Evolutionary conservation across 202 grass and related monocot species (phyloP).

Genomic region (Schoenoplectus triqueter): DNA sequence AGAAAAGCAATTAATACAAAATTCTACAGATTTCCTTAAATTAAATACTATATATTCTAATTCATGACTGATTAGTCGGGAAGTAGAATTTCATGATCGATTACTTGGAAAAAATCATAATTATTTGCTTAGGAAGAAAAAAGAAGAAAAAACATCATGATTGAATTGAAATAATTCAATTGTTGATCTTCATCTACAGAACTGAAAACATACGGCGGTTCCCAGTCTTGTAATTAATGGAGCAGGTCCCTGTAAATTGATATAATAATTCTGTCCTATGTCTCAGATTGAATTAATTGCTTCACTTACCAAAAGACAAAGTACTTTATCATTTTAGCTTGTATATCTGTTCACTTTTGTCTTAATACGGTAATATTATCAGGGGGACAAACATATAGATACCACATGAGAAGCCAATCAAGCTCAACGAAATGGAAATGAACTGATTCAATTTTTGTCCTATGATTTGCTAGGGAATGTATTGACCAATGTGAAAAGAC

Average conservation of each 20-base stretch:
- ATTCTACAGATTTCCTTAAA: too few relatives aligned
- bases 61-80: too few relatives aligned
- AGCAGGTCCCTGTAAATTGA: neutral
- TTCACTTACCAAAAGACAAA: neutral
- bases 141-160: neutral
- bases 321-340: neutral
- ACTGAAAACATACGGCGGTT: neutral
- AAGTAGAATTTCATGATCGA: too few relatives aligned
- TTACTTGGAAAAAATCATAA: too few relatives aligned
- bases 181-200: neutral
- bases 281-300: neutral
- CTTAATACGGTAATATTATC: neutral
- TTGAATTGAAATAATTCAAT: neutral
- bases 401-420: neutral
- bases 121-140: neutral
- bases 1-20: too few relatives aligned
- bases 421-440: neutral
- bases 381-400: neutral
- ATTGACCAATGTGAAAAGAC: conserved; percentile 64
- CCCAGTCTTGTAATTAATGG: too few relatives aligned
- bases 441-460: conserved; percentile 14
- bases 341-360: neutral
- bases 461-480: conserved; percentile 47
- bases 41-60: too few relatives aligned
- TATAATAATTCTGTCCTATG: neutral